Conservation (phyloP, 2,329 filamentous ascomycete species). For the Pseudogymnoascus sp. region DNA sequence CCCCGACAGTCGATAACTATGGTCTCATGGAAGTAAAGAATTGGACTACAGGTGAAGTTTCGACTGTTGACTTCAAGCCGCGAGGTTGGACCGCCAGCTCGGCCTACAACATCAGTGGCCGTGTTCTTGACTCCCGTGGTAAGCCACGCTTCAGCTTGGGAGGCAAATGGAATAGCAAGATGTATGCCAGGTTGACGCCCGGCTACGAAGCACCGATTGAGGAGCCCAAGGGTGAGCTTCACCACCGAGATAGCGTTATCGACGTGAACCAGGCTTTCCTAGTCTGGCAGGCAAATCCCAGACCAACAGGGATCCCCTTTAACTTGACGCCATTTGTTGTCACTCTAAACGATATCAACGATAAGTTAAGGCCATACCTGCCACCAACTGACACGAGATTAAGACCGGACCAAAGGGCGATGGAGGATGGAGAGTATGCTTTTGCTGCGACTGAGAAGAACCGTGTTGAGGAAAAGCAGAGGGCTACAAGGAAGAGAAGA, state of each 20-base stretch:
- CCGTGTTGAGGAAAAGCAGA: slow-evolving; percentile 83
- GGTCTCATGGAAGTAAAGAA: slow-evolving; percentile 96
- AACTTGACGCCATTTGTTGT: slow-evolving; percentile 95
- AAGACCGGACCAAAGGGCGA: slow-evolving; percentile 87
- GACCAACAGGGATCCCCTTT: slow-evolving; percentile 82
- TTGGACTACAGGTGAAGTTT: slow-evolving; percentile 90
- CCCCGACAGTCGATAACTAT: slow-evolving; percentile 95
- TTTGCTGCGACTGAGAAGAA: slow-evolving; percentile 90
- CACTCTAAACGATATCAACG: slow-evolving; percentile 84
- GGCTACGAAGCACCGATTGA: slow-evolving; percentile 73
- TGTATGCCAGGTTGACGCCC: slow-evolving; percentile 87
- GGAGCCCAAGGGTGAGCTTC: slow-evolving; percentile 38
- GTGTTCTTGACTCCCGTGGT: slow-evolving; percentile 72
- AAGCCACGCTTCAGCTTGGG: slow-evolving; percentile 81
- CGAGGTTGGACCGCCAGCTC: slow-evolving; percentile 93
- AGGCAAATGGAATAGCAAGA: slow-evolving; percentile 93
- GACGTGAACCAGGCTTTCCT: slow-evolving; percentile 73
- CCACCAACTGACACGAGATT: slow-evolving; percentile 92
- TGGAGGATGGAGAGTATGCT: slow-evolving; percentile 98
- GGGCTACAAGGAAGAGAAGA: slow-evolving; percentile 61
- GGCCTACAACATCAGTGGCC: slow-evolving; percentile 80
- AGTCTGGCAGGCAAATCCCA: slow-evolving; percentile 81
- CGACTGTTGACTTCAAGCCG: slow-evolving; percentile 83
- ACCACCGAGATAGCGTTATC: slow-evolving; percentile 41
- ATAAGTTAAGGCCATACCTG: slow-evolving; percentile 66